These are phyloP conservation scores for Phytopythium chamaehyphon DNA, from an alignment of 352 stramenopile species.

Conservation along the genomic window DNA sequence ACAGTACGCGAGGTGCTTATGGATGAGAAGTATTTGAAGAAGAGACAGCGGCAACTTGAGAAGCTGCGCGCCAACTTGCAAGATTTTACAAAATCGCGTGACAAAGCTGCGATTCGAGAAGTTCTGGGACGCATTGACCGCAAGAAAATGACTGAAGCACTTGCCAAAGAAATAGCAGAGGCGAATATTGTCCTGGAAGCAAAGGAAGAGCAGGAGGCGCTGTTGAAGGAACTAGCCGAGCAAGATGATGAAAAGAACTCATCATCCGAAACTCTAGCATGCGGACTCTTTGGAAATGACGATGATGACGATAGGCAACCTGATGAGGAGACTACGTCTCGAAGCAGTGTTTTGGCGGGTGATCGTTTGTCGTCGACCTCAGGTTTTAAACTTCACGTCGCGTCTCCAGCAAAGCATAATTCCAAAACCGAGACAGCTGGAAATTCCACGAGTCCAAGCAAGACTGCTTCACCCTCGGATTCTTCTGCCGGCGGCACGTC, in stretches of 20 bases:
- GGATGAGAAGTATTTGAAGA: constrained; percentile 74
- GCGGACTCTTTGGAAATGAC: too few species aligned
- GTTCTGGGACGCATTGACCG: constrained; percentile 61
- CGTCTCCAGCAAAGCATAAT: background rate
- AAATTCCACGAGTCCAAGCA: constrained; percentile 5
- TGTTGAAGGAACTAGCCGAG: background rate
- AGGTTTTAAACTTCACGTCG: constrained; percentile 5
- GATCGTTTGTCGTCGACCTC: background rate
- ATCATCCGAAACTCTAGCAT: background rate
- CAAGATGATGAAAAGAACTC: background rate
- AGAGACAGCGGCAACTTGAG: constrained; percentile 69
- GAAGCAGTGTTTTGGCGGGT: too few species aligned
- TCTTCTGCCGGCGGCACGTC: background rate
- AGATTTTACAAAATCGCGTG: constrained; percentile 40
- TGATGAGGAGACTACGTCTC: too few species aligned
- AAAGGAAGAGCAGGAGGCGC: constrained; percentile 13
- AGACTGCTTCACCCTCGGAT: background rate
- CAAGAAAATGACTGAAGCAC: constrained; percentile 71
- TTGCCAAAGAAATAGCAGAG: constrained; percentile 46
- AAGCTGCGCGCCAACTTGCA: constrained; percentile 46
- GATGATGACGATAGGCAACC: background rate
- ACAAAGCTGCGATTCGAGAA: constrained; percentile 49
- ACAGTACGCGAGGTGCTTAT: constrained; percentile 47
- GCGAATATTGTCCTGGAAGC: constrained; percentile 42
- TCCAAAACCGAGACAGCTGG: constrained; percentile 1